A percentile compares a stretch with the other conserved stretches of the same genome.
These are phyloP conservation scores for Arachis stenosperma DNA, from an alignment of 306 rosid species.

Conservation along the genomic window DNA sequence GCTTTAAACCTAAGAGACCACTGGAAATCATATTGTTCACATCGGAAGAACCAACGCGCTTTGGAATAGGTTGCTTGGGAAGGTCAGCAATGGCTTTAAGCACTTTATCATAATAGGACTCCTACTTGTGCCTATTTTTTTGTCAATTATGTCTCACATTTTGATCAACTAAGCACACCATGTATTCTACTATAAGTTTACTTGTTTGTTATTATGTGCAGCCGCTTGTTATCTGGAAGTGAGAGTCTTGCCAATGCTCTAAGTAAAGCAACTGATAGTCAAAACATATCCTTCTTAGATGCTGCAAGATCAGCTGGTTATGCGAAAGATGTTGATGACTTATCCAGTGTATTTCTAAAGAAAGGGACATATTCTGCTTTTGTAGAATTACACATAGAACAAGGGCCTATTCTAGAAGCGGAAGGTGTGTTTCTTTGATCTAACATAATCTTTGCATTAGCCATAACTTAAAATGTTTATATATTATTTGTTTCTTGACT, in stretches of 20 bases:
- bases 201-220: constrained; percentile 49
- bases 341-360: constrained; percentile 68
- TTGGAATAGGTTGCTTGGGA: constrained; percentile 93
- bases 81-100: constrained; percentile 55
- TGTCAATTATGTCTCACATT: constrained; percentile 5
- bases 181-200: constrained; percentile 32
- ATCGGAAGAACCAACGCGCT: constrained; percentile 97
- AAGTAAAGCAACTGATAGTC: constrained; percentile 66
- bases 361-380: constrained; percentile 90
- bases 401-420: constrained; percentile 90
- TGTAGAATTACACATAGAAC: constrained; percentile 92
- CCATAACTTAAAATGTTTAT: constrained; percentile 13
- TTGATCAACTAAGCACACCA: constrained; percentile 10
- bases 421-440: constrained; percentile 60
- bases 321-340: constrained; percentile 57
- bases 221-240: constrained; percentile 86
- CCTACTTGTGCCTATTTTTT: constrained; percentile 8
- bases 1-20: constrained; percentile 78
- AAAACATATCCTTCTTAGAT: constrained; percentile 77
- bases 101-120: constrained; percentile 24
- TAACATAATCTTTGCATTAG: constrained; percentile 9
- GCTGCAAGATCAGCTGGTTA: constrained; percentile 89
- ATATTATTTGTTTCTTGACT: constrained; percentile 25
- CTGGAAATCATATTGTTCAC: constrained; percentile 88
- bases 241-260: constrained; percentile 67